These are phyloP conservation scores for Diaporthe destruens DNA, from an alignment of 2,329 filamentous ascomycete genomes.

Conservation along the genomic window DNA sequence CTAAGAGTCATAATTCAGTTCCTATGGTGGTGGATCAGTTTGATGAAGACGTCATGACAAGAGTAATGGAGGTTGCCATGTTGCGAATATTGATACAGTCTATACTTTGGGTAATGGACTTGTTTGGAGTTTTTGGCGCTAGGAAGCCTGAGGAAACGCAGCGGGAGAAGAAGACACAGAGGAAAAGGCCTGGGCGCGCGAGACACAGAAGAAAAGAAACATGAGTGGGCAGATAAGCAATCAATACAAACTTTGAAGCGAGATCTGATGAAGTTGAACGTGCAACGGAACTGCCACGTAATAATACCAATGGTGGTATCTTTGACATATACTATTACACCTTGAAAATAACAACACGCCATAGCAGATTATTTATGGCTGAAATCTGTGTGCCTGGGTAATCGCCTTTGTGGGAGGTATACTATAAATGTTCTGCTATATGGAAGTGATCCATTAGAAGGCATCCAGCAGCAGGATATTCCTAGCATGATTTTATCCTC, in stretches of 20 bases:
- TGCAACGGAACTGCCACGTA: too few species aligned
- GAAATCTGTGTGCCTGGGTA: too few species aligned
- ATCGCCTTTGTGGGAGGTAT: too few species aligned
- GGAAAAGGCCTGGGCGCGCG: not conserved
- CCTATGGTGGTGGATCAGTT: not conserved
- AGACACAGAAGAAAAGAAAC: not conserved
- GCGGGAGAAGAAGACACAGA: not conserved
- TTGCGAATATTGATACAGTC: not conserved
- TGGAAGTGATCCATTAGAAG: too few species aligned
- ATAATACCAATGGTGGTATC: not conserved
- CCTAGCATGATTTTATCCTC: too few species aligned
- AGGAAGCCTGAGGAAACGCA: not conserved
- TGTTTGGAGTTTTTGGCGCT: not conserved
- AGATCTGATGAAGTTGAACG: not conserved
- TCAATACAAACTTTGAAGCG: not conserved
- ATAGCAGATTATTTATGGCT: too few species aligned
- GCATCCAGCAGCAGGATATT: too few species aligned
- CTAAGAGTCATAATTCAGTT: not conserved
- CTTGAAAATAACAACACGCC: too few species aligned
- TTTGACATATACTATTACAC: too few species aligned
- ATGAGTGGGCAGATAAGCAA: not conserved
- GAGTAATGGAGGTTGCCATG: constrained; percentile 8
- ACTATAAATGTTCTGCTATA: too few species aligned
- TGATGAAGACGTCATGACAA: not conserved
- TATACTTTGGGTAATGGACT: not conserved